These are phyloP conservation scores for Xylaria longipes DNA, from an alignment of 495 filamentous ascomycete species.

Conservation along the genomic window DNA sequence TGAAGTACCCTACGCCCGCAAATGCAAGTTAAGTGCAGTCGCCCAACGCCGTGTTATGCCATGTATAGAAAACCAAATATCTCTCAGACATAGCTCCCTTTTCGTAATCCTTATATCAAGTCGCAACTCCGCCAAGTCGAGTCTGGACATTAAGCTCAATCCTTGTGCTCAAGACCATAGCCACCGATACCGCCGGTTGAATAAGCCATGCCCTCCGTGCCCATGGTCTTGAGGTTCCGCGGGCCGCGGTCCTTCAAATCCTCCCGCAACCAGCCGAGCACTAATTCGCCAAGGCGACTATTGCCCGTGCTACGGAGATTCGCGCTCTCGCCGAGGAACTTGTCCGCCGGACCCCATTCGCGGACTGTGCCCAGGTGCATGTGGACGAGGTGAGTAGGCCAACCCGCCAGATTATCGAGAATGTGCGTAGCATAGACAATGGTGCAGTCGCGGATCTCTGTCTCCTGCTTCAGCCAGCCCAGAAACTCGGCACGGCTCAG, in stretches of 20 bases:
- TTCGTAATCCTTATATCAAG: background rate
- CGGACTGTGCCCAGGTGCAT: constrained; percentile 89
- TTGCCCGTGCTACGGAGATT: constrained; percentile 65
- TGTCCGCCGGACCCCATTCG: constrained; percentile 75
- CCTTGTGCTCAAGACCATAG: constrained; percentile 76
- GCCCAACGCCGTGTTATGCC: constrained; percentile 21
- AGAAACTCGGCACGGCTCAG: constrained; percentile 84
- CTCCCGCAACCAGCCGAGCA: constrained; percentile 83
- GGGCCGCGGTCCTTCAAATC: constrained; percentile 84
- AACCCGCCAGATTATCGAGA: constrained; percentile 86
- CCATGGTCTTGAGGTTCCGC: constrained; percentile 61
- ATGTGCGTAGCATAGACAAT: constrained; percentile 99
- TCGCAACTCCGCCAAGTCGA: background rate
- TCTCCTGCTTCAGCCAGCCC: constrained; percentile 85
- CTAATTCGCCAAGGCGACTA: constrained; percentile 80
- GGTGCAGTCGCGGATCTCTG: constrained; percentile 78
- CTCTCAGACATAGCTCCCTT: background rate
- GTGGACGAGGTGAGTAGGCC: constrained; percentile 95
- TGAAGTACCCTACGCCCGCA: constrained; percentile 33
- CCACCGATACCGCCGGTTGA: constrained; percentile 74
- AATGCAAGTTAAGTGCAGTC: constrained; percentile 45
- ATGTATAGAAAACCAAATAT: background rate
- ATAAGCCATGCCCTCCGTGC: constrained; percentile 75
- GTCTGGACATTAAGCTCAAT: constrained; percentile 30
- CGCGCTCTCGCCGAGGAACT: constrained; percentile 50